Conservation (phyloP, 768 basidiomycete genomes). For the Podaxis mareebaensis region DNA sequence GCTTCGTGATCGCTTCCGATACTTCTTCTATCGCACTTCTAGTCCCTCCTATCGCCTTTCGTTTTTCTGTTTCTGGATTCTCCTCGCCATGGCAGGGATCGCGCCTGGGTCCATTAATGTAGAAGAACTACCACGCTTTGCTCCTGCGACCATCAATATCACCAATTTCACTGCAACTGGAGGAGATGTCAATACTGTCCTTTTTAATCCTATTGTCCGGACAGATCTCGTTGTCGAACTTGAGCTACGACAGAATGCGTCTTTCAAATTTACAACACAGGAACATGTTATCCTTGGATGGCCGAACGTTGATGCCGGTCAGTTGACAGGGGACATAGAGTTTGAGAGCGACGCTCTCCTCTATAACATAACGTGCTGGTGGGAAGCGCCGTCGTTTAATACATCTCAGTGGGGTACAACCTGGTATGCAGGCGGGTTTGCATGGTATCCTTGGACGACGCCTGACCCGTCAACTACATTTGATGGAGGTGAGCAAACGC, state of each 20-base stretch:
- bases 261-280: not conserved
- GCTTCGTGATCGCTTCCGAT: not conserved
- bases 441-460: not conserved
- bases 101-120: not conserved
- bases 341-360: conserved; percentile 4
- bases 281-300: not conserved
- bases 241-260: not conserved
- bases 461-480: not conserved
- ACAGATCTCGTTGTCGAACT: not conserved
- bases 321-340: not conserved
- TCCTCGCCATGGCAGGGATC: not conserved
- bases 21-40: not conserved
- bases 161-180: conserved; percentile 5
- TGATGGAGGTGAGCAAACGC: not conserved
- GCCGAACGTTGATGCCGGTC: not conserved
- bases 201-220: not conserved
- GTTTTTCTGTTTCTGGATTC: not conserved
- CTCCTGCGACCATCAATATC: not conserved
- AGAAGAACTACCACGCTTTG: not conserved
- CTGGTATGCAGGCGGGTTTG: conserved; percentile 4
- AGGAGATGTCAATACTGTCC: not conserved
- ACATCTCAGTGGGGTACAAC: conserved; percentile 1
- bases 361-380: conserved; percentile 5
- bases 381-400: not conserved
- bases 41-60: not conserved